Evolutionary conservation across 2,329 filamentous ascomycete genomes (phyloP), one percentile per base, ranked within the genome.

Genomic region (Fusarium transvaalense): DNA sequence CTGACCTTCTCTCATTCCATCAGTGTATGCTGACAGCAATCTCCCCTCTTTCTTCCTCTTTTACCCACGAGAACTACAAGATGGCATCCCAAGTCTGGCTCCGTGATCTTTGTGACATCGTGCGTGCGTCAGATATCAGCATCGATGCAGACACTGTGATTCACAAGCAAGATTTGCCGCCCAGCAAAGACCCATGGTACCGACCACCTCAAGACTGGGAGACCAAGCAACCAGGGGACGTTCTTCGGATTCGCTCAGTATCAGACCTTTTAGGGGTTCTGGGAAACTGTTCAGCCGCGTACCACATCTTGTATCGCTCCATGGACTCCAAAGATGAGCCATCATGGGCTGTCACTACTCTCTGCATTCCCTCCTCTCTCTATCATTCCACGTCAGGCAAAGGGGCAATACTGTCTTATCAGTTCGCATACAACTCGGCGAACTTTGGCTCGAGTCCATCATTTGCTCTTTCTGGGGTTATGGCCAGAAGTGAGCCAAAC

Each of bases 301-400:
- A 78, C 46, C 75, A 81, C 34, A 77, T 82, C 25, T 69, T 82
- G 1, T 82, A 78, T 61, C 76, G 79, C 17, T 81, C 80, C 0
- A 80, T 76, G 0, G 75, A 79, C 61, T 77, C 78, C 2, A 71
- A 64, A 2, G 75, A 76, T 56, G 61, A 69, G 19, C 75, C 80
- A 0, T 74, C 77, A 1, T 82, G 78, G 78, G 78, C 80, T 0
- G 78, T 82, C 3, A 81, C 80, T 0, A 81, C 79, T 0, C 61
- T 82, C 0, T 76, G 79, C 6, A 41, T 79, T 0, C 78, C 78
- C 7, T 7, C 32, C 3, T 42, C 23, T 2, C 27, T 70, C 6
- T 61, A 56, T 5, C 38, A 32, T 2, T 61, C 70, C 0, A 37
- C 52, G 1, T 61, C 60, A 0, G 65, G 56, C 0, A 72, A 70